Base-by-base conservation (phyloP, 768 basidiomycete species). In the Russula dissimulans region DNA sequence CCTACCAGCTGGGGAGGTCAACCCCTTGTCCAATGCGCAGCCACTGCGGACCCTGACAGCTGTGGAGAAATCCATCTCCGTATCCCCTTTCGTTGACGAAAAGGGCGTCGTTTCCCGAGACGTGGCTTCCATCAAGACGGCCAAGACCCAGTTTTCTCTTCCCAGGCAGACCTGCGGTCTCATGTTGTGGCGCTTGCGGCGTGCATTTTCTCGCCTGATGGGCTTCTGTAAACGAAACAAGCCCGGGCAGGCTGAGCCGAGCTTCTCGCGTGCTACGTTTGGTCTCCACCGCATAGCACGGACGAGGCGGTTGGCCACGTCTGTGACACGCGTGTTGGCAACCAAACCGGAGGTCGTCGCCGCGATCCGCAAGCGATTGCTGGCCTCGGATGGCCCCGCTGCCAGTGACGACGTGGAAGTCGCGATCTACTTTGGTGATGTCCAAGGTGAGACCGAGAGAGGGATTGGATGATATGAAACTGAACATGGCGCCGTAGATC, bases 371-470 rank as follows among this genome's bases (percentile, higher is more conserved):
- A 95, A 95, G 71, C 77, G 94, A 17, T 76, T 91, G 1, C 71
- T 80, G 55, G 80, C 70, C 62, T 70, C 63, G 34, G 71, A 69
- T 6, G 71, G 69, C 52, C 69, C 71, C 43, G 72, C 74, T 15
- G 72, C 68, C 4, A 74, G 72, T 4, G 80, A 84, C 15, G 81
- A 83, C 54, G 71, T 78, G 22, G 90, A 91, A 64, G 81, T 95
- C 26, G 85, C 82, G 11, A 88, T 93, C 3, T 92, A 95, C 69
- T 82, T 95, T 74, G 91, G 90, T 26, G 94, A 97, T 71, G 81
- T 97, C 2, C 90, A 94, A 76, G 94, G 94, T 92, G 64, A 54
- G 57, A 7, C 26, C 11, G 5, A 43, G n/a, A 18, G 34, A 1
- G 3, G n/a, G 22, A n/a, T n/a, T 18, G 22, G 15, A 44, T 15